Base-by-base conservation (phyloP, 2,329 filamentous ascomycete species). In the Onygenales sp. region DNA sequence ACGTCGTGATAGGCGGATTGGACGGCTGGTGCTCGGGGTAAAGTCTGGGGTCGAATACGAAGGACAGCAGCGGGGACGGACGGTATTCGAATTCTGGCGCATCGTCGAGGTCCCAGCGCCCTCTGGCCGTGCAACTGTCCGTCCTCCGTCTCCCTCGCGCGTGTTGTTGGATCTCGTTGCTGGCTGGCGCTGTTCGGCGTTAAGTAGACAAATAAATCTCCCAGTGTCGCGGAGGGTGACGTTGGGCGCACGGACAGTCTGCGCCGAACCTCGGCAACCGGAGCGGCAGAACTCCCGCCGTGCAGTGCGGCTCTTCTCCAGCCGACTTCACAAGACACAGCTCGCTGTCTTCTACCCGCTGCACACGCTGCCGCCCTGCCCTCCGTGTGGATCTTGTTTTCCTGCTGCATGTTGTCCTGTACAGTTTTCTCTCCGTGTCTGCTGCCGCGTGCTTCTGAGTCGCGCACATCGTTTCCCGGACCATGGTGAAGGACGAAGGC, bases 241-340 rank as follows among this genome's bases (percentile, higher is more conserved):
- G 11, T 45, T 46, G 33, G 6, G 13, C 4, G 10, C 36, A 9
- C 7, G 3, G 10, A n/a, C 27, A 2, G 11, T 33, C 34, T 34
- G 17, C 46, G 6, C 14, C 31, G 61, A 53, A 68, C 66, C 66
- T 68, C 66, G 66, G 66, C 65, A 65, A 65, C 64, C 63, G 64
- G 61, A 54, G 52, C 57, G 65, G 64, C 62, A 65, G 61, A 66
- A 66, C 57, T 53, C 53, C 51, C 60, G 60, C 11, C 14, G 44
- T 4, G 14, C 14, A 39, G 13, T 31, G 21, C 21, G 21, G 21
- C 21, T 27, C 10, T 21, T 10, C 9, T 55, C 58, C 61, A 59
- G 60, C 64, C 65, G 48, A 32, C 11, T 14, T 34, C 49, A 37
- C 33, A 33, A 33, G 21, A 45, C 47, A 2, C 31, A 45, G n/a